Percentiles rank a stretch among this genome's conserved stretches.
Conservation (phyloP, 345 rosid species). For the Camelina hispida region DNA sequence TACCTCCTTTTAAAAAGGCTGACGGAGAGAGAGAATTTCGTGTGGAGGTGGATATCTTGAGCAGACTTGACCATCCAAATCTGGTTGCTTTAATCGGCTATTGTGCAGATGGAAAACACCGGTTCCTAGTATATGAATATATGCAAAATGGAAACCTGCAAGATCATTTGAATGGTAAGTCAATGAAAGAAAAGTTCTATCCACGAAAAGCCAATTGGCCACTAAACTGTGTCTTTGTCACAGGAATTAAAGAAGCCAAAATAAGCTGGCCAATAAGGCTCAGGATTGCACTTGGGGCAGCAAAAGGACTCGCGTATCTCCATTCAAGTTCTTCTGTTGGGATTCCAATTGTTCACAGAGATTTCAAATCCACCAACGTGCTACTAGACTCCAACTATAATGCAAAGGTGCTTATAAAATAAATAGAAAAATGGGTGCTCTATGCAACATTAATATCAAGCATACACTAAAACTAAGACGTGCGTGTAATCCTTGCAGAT, state of each 20-base stretch:
- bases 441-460: constrained; percentile 8
- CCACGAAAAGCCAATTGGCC: not conserved
- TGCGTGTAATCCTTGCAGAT: constrained; percentile 52
- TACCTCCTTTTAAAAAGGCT: constrained; percentile 80
- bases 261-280: constrained; percentile 87
- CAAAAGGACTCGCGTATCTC: constrained; percentile 93
- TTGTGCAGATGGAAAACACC: constrained; percentile 90
- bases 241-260: constrained; percentile 81
- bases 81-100: constrained; percentile 92
- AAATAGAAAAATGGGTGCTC: not conserved
- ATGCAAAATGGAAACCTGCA: constrained; percentile 96
- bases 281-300: constrained; percentile 88
- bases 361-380: constrained; percentile 91
- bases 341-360: constrained; percentile 92
- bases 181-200: constrained; percentile 25
- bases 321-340: constrained; percentile 86
- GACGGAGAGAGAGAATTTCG: constrained; percentile 95
- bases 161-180: constrained; percentile 87
- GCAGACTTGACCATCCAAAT: constrained; percentile 93
- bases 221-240: constrained; percentile 20
- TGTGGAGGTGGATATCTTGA: constrained; percentile 93
- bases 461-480: constrained; percentile 33
- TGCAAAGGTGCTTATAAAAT: constrained; percentile 66
- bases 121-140: constrained; percentile 92
- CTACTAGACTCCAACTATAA: constrained; percentile 73